A percentile compares a stretch with the other conserved stretches of the same genome.
These are phyloP conservation scores for Microbotryum lychnidis-dioicae DNA, from an alignment of 1,284 basidiomycete genomes.

Conservation along the genomic window DNA sequence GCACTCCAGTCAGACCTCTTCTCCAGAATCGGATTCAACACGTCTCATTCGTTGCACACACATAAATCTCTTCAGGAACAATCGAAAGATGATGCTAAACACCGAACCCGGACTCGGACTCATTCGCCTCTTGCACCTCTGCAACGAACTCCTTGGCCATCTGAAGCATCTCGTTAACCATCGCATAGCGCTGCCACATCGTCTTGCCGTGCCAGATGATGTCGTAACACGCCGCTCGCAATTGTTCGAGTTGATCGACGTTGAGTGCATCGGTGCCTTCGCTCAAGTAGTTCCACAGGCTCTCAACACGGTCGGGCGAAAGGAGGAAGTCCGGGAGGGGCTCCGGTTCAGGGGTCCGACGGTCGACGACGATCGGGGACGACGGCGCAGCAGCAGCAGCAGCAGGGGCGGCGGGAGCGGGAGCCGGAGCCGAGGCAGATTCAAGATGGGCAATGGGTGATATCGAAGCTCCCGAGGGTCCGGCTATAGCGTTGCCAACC, in stretches of 20 bases:
- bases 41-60: too few relatives aligned
- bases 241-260: slow-evolving; percentile 86
- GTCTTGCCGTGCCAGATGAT: slow-evolving; percentile 68
- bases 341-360: slow-evolving; percentile 30
- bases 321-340: slow-evolving; percentile 50
- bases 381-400: background rate
- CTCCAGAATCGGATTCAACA: too few relatives aligned
- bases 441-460: slow-evolving; percentile 6
- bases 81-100: too few relatives aligned
- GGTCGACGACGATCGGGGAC: slow-evolving; percentile 14
- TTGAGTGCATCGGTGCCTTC: slow-evolving; percentile 54
- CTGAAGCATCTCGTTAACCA: slow-evolving; percentile 24
- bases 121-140: slow-evolving; percentile 24
- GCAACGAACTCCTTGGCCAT: slow-evolving; percentile 29
- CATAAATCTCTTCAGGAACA: too few relatives aligned
- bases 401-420: background rate
- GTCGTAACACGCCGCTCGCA: slow-evolving; percentile 73
- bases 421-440: background rate
- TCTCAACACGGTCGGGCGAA: slow-evolving; percentile 45
- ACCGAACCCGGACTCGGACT: background rate
- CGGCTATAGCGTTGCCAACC: background rate
- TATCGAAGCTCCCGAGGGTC: slow-evolving; percentile 2
- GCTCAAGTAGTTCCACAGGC: slow-evolving; percentile 48
- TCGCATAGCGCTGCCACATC: slow-evolving; percentile 65
- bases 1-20: too few relatives aligned